These are phyloP conservation scores for Medicago lupulina DNA, from an alignment of 306 rosid genomes.

Conservation along the genomic window DNA sequence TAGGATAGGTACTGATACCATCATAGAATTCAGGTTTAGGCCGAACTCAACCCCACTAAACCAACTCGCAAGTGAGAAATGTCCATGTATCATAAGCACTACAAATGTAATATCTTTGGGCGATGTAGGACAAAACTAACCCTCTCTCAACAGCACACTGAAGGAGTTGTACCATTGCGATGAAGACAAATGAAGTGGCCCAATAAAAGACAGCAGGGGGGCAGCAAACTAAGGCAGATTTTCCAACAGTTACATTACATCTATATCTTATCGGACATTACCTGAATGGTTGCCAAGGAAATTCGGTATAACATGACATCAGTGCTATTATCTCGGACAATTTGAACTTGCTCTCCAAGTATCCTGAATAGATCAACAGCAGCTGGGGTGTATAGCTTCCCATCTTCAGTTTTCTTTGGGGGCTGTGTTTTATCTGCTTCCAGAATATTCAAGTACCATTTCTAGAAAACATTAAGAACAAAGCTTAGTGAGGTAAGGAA, in stretches of 20 bases:
- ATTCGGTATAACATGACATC: constrained; percentile 96
- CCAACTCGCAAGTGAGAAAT: neutral
- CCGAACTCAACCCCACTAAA: neutral
- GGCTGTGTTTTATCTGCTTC: constrained; percentile 97
- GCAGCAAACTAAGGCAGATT: neutral
- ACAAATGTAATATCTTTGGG: neutral
- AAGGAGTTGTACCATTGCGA: neutral
- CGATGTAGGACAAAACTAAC: neutral
- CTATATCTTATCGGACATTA: constrained; percentile 39
- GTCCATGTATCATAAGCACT: neutral
- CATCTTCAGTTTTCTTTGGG: constrained; percentile 96
- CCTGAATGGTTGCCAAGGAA: constrained; percentile 97
- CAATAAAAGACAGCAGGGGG: neutral
- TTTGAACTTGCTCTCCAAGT: constrained; percentile 98
- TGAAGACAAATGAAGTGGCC: neutral
- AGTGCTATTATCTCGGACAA: constrained; percentile 96
- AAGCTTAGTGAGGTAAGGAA: constrained; percentile 36
- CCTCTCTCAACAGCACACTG: neutral
- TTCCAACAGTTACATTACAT: constrained; percentile 9
- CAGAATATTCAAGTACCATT: constrained; percentile 98
- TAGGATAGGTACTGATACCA: neutral
- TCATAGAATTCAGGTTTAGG: neutral
- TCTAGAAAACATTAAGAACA: constrained; percentile 56
- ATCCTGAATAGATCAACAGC: constrained; percentile 98
- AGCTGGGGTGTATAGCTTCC: constrained; percentile 96